Evolutionary conservation across 2,329 filamentous ascomycete species (phyloP), one percentile per base, ranked within the genome.

Genomic region (Aspergillus costaricaensis): DNA sequence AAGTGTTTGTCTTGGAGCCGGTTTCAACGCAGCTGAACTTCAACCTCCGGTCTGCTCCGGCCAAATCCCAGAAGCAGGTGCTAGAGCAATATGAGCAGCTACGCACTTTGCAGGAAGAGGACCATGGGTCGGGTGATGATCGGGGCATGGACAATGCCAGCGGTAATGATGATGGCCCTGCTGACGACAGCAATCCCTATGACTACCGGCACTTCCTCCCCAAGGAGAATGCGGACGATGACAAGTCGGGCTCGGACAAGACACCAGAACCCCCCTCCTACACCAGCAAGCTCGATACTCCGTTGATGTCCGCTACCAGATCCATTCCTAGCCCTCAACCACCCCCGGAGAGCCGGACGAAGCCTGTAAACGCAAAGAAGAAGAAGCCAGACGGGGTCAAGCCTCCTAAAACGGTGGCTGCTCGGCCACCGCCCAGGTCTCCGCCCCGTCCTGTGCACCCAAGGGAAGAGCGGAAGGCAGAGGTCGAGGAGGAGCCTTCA

Each of bases 1-100:
- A 94, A 70, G 88, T 85, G 58, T 95, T 95, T 66, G 87, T 95
- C 27, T 83, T 97, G 57, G 92, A 97, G 78, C 87, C 87, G 55
- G 81, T 97, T 57, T 86, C 91, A 72, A 89, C 88, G n/a, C 88
- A 88, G 41, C 90, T 96, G 77, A 88, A 91, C 70, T 93, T 96
- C 88, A 97, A 96, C 75, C 79, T 96, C 57, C 87, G 85, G 55
- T 86, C 84, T 58, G 87, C 87, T 14, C 91, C 89, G 2, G 85
- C 82, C 65, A 88, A 89, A 68, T 79, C 82, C 57, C 86, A 91
- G 56, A 84, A 85, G 30, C 86, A 83, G 68, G 81, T 96, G 43
- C 83, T 85, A 51, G 83, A 86, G 53, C 83, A 88, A 70, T 88
- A 91, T 71, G 82, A 86, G 9, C 91, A 91, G 62, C 82, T 95